Evolutionary conservation across 2,329 filamentous ascomycete species (phyloP).

Genomic region (Aspergillus melleus): DNA sequence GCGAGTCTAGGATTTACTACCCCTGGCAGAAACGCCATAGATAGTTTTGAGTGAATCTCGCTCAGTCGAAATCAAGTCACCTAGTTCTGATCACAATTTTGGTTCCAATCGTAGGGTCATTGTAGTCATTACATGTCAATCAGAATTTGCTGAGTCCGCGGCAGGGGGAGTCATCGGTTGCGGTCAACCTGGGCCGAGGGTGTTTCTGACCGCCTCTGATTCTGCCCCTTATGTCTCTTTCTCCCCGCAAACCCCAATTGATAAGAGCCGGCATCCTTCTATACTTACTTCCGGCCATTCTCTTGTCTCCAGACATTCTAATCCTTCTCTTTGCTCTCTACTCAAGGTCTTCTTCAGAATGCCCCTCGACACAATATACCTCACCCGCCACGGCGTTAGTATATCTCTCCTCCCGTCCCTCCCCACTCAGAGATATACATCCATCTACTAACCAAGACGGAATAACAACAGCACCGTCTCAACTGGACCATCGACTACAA

Average conservation of each 20-base stretch:
- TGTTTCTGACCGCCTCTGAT: slow-evolving; percentile 9
- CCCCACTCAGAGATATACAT: neutral
- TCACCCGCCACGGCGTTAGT: slow-evolving; percentile 73
- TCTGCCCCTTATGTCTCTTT: slow-evolving; percentile 2
- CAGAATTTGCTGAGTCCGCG: neutral
- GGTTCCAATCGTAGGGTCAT: neutral
- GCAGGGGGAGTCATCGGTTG: neutral
- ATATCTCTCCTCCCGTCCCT: neutral
- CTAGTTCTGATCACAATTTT: slow-evolving; percentile 4
- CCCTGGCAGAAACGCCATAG: slow-evolving; percentile 25
- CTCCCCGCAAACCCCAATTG: slow-evolving; percentile 17
- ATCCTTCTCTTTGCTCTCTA: neutral
- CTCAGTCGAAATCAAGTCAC: slow-evolving; percentile 10
- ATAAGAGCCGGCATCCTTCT: neutral
- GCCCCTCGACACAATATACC: slow-evolving; percentile 70
- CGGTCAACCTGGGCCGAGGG: slow-evolving; percentile 10
- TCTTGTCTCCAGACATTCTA: neutral
- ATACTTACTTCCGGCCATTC: neutral
- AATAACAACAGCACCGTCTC: slow-evolving; percentile 71
- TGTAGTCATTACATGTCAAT: neutral
- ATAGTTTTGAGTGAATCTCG: slow-evolving; percentile 26
- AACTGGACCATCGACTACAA: slow-evolving; percentile 82
- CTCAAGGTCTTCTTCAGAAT: slow-evolving; percentile 40
- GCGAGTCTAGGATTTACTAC: slow-evolving; percentile 22
- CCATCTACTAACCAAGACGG: no score